A percentile compares a stretch with the other conserved stretches of the same genome.
phyloP scores from a whole-genome alignment of 371 early-diverging fungal species.

The Circinella umbellata region DNA sequence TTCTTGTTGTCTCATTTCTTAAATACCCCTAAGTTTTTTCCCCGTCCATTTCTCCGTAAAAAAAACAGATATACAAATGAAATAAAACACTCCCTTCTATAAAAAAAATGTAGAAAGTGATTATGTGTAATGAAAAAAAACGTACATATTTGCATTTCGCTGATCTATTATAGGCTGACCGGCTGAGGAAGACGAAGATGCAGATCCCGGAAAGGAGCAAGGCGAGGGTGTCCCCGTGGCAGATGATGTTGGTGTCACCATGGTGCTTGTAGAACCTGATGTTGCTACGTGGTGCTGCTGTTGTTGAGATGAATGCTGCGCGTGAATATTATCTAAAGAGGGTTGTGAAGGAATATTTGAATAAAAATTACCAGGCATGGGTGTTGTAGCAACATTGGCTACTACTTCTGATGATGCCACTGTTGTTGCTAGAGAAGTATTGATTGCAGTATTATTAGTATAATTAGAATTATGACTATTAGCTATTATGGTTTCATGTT shows the following conservation, averaged over 20 bases:
- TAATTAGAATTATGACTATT: no score
- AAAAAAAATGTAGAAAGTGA: neutral
- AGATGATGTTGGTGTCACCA: slow-evolving; percentile 17
- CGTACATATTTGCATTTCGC: slow-evolving; percentile 11
- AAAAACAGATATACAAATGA: no score
- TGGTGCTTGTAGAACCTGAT: slow-evolving; percentile 12
- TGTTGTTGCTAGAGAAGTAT: neutral
- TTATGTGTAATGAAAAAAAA: slow-evolving; percentile 10
- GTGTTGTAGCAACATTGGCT: neutral
- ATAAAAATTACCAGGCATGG: slow-evolving; percentile 1
- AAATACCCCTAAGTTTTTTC: neutral
- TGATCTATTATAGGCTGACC: slow-evolving; percentile 3
- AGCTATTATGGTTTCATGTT: no score
- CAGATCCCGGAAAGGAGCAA: slow-evolving; percentile 17
- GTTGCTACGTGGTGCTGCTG: slow-evolving; percentile 16
- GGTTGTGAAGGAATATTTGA: slow-evolving; percentile 9
- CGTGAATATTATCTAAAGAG: neutral
- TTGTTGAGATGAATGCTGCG: slow-evolving; percentile 9
- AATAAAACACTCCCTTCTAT: neutral
- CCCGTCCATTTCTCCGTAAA: neutral
- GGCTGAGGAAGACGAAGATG: slow-evolving; percentile 13
- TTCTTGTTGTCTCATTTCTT: no score
- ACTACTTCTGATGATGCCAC: neutral
- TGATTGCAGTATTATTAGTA: no score
- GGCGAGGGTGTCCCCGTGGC: slow-evolving; percentile 16